Evolutionary conservation across 768 basidiomycete species (phyloP).

Genomic region (Termitomyces heimii): DNA sequence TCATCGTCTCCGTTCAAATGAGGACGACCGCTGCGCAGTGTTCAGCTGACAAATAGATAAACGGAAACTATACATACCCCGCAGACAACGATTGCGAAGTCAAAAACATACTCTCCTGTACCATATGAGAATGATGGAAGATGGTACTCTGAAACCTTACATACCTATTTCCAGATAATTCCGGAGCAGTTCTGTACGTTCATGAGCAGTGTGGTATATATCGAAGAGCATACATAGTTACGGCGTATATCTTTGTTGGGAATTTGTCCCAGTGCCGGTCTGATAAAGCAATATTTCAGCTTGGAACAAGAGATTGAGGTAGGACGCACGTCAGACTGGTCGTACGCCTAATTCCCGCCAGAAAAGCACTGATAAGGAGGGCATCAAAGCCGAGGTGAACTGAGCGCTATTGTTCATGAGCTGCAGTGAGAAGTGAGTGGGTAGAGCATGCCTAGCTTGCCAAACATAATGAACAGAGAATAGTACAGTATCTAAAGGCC

Average conservation of each 20-base stretch:
- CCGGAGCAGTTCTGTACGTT: conserved; percentile 52
- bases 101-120: conserved; percentile 79
- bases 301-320: neutral
- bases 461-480: conserved; percentile 44
- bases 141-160: neutral
- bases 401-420: conserved; percentile 13
- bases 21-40: conserved; percentile 53
- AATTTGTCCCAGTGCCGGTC: conserved; percentile 68
- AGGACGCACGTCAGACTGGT: conserved; percentile 78
- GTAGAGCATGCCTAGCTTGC: conserved; percentile 41
- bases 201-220: neutral
- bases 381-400: conserved; percentile 76
- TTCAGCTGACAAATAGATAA: neutral
- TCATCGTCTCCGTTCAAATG: conserved; percentile 58
- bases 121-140: conserved; percentile 2
- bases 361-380: conserved; percentile 69
- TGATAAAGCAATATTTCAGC: conserved; percentile 20
- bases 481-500: neutral
- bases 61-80: conserved; percentile 48
- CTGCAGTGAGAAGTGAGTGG: neutral
- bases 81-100: conserved; percentile 79
- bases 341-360: conserved; percentile 79
- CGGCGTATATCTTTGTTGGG: conserved; percentile 88
- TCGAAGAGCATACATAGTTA: conserved; percentile 33
- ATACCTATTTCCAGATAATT: conserved; percentile 78